Evolutionary conservation across 2,329 filamentous ascomycete species (phyloP), one percentile per base, ranked within the genome.

Genomic region (Talaromyces verruculosus): DNA sequence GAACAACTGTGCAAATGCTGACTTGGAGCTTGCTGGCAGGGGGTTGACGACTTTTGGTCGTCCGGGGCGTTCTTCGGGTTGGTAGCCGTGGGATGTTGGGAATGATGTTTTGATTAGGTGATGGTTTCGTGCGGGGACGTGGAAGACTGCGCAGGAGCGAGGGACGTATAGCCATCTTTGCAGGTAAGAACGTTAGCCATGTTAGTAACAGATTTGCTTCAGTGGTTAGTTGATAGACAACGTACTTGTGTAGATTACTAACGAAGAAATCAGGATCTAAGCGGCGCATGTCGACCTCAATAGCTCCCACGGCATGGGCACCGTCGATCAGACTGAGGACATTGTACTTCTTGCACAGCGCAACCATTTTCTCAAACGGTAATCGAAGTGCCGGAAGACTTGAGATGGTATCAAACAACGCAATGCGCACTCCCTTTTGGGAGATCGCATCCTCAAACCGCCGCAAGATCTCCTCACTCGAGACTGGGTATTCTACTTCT

Each of bases 201-300:
- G 7, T 33, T 7, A 8, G 7, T 33, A 8, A n/a, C 2, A 2
- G 33, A 39, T 47, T 13, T 28, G 28, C n/a, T 43, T 33, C 25
- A 57, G 28, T 25, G 5, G 10, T n/a, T 19, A 5, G 17, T 1
- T n/a, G 5, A 22, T n/a, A 33, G 22, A 17, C 2, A 15, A 45
- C 70, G 45, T 73, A 80, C 77, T 96, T 96, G 81, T 96, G 92
- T 71, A 88, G 91, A 76, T 97, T 97, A 64, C 85, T 89, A 15
- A 94, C 85, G 73, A 96, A 91, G 79, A 96, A 97, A 76, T 97
- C 93, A 0, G 92, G 88, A 68, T 93, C 86, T 2, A 93, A 79
- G 3, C 78, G 75, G 0, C 74, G 69, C 17, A 97, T 79, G 75
- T 96, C 87, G 7, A 97, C 76, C 1, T 85, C 82, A 6, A 97